These are phyloP conservation scores for Pseudopyricularia cyperi DNA, from an alignment of 2,329 filamentous ascomycete species.

Conservation along the genomic window DNA sequence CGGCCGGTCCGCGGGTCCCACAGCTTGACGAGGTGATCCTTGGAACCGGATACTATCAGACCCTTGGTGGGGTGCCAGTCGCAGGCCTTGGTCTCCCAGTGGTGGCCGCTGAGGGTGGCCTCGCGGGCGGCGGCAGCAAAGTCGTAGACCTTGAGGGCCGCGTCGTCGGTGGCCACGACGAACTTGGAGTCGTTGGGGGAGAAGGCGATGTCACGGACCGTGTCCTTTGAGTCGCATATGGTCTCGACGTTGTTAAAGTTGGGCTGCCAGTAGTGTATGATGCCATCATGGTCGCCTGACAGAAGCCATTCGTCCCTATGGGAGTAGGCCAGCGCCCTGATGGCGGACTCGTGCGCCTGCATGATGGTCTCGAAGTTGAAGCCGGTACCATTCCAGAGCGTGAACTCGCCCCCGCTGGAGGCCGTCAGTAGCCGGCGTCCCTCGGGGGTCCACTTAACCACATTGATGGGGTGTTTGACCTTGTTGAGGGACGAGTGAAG, in stretches of 20 bases:
- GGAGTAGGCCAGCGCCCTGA: slow-evolving; percentile 74
- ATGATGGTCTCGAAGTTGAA: slow-evolving; percentile 99
- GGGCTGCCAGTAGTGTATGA: slow-evolving; percentile 97
- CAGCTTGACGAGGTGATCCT: slow-evolving; percentile 93
- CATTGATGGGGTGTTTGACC: slow-evolving; percentile 92
- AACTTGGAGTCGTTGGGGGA: slow-evolving; percentile 93
- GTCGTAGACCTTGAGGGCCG: slow-evolving; percentile 87
- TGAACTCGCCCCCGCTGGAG: slow-evolving; percentile 94
- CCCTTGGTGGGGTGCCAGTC: slow-evolving; percentile 98
- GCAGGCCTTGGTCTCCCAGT: slow-evolving; percentile 93
- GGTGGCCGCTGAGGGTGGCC: slow-evolving; percentile 77
- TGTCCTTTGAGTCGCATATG: slow-evolving; percentile 79
- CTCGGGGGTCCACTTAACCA: slow-evolving; percentile 95
- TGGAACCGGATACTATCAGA: slow-evolving; percentile 86
- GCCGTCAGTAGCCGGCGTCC: slow-evolving; percentile 83
- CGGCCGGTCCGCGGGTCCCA: slow-evolving; percentile 93
- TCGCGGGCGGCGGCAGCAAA: slow-evolving; percentile 81
- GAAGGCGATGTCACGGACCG: slow-evolving; percentile 84
- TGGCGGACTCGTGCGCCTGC: slow-evolving; percentile 87
- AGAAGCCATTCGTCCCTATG: slow-evolving; percentile 96
- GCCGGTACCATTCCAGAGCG: slow-evolving; percentile 94
- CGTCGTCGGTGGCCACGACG: slow-evolving; percentile 90
- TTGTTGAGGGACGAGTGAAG: slow-evolving; percentile 98
- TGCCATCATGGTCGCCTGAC: slow-evolving; percentile 86
- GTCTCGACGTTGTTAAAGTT: slow-evolving; percentile 99